A percentile compares a stretch with the other conserved stretches of the same genome.
Conservation (phyloP, 352 stramenopile genomes). For the Phytophthora europaea region DNA sequence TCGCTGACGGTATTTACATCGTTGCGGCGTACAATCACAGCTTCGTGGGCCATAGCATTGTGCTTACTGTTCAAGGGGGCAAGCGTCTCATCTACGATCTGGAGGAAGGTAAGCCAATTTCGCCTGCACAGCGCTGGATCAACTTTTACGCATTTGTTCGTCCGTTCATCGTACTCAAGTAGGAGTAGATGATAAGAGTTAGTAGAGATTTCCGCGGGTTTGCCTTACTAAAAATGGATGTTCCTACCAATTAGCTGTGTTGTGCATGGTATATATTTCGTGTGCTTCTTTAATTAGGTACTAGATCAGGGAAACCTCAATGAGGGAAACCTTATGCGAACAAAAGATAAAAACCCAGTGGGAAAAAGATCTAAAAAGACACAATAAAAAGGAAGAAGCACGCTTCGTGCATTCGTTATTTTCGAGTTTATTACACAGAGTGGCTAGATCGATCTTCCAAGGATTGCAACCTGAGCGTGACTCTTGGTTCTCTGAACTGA, state of each 20-base stretch:
- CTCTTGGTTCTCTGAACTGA: constrained; percentile 6
- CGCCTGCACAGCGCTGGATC: too few relatives aligned
- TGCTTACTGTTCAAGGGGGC: too few relatives aligned
- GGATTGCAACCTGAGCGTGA: constrained; percentile 4
- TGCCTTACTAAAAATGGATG: too few relatives aligned
- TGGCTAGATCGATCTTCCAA: background rate
- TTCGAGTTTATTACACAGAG: background rate
- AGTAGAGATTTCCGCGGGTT: too few relatives aligned
- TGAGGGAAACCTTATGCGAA: constrained; percentile 14
- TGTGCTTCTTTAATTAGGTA: constrained; percentile 5
- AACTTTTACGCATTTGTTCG: too few relatives aligned
- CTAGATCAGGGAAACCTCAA: constrained; percentile 3
- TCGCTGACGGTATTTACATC: too few relatives aligned
- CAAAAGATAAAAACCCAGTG: constrained; percentile 9
- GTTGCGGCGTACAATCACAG: too few relatives aligned
- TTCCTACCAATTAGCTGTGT: background rate
- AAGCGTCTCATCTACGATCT: too few relatives aligned
- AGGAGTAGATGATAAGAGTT: too few relatives aligned
- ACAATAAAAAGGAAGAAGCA: background rate
- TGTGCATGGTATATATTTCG: background rate
- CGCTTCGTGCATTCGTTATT: constrained; percentile 7
- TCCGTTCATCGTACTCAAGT: too few relatives aligned
- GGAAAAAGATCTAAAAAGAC: constrained; percentile 4
- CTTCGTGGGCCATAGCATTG: too few relatives aligned
- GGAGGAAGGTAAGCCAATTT: too few relatives aligned